Percentiles rank a stretch among this genome's conserved stretches.
Evolutionary conservation across 257 asterid species (phyloP).

Genomic region (Forsythia suspensa): DNA sequence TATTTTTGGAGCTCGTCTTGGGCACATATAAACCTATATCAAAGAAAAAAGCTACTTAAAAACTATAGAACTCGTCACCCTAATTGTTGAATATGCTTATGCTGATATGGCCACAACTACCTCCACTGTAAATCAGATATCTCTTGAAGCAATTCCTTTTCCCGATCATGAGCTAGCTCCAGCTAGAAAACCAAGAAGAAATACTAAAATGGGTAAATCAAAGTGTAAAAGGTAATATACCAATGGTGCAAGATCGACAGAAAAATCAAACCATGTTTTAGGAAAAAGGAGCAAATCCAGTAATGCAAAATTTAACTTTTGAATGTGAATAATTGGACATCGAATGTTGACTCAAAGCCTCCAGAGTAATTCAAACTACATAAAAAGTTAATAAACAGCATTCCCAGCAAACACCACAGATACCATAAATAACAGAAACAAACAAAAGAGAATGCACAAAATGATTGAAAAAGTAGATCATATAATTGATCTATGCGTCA

Average conservation of each 20-base stretch:
- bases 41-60: background rate
- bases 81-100: background rate
- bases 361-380: background rate
- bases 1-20: slow-evolving; percentile 52
- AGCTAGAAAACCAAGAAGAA: slow-evolving; percentile 43
- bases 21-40: slow-evolving; percentile 42
- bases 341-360: background rate
- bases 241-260: background rate
- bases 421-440: background rate
- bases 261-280: background rate
- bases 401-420: background rate
- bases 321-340: background rate
- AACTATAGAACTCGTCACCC: background rate
- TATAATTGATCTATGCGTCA: background rate
- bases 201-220: background rate
- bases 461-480: background rate
- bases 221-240: background rate
- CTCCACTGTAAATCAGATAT: slow-evolving; percentile 73
- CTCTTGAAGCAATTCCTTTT: slow-evolving; percentile 72
- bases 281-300: background rate
- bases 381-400: background rate
- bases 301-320: background rate
- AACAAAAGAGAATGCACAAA: background rate
- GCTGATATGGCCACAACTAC: slow-evolving; percentile 29
- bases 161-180: slow-evolving; percentile 80